Conservation (phyloP, 2,329 filamentous ascomycete species). For the Trichophyton schoenleinii region DNA sequence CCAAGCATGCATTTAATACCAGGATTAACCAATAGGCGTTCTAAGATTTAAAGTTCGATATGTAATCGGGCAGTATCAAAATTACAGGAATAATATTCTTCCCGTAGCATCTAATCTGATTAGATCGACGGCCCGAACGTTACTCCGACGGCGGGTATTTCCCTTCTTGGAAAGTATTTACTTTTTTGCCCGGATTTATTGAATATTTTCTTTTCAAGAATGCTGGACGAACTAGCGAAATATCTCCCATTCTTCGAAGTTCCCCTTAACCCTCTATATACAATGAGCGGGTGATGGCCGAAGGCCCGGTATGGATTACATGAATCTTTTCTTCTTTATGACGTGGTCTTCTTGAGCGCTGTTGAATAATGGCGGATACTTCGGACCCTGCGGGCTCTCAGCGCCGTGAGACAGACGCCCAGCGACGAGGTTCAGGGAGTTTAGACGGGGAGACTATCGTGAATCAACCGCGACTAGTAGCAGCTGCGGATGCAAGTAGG, state of each 20-base stretch:
- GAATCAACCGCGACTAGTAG: neutral
- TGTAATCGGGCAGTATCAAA: neutral
- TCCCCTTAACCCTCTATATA: neutral
- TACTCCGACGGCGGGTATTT: neutral
- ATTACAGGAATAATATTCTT: neutral
- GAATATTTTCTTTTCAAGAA: neutral
- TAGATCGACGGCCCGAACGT: neutral
- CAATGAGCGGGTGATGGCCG: neutral
- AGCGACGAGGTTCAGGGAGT: neutral
- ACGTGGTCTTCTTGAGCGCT: neutral
- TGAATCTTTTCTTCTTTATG: neutral
- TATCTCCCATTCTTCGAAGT: neutral
- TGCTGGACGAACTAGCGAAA: neutral
- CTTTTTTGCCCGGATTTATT: neutral
- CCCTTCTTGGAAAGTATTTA: neutral
- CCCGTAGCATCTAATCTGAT: neutral
- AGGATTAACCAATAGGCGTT: neutral
- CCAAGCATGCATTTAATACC: neutral
- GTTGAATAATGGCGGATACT: neutral
- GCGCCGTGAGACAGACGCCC: neutral
- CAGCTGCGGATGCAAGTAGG: neutral
- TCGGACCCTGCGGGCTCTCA: neutral
- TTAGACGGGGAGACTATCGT: neutral
- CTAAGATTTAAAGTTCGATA: neutral
- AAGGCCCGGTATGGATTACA: neutral